Evolutionary conservation across 257 asterid genomes (phyloP).

Genomic region (Nicotiana tabacum): DNA sequence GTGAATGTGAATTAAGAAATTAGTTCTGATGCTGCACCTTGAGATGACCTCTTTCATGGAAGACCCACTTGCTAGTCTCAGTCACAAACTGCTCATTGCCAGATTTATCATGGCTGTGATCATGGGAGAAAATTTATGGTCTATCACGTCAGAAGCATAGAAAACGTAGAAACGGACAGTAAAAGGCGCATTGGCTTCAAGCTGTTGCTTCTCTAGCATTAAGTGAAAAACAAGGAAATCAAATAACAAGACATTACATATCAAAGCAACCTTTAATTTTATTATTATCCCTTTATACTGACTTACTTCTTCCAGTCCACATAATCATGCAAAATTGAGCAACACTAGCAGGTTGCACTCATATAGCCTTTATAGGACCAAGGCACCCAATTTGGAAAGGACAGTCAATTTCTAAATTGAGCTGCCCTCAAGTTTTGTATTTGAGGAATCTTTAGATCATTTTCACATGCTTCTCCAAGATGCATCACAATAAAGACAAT

Average conservation of each 20-base stretch:
- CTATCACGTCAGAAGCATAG: not conserved
- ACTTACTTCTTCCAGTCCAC: no score
- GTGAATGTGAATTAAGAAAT: not conserved
- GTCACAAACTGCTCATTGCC: constrained; percentile 72
- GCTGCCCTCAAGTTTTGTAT: no score
- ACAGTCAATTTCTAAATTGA: no score
- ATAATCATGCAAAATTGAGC: no score
- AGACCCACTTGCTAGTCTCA: constrained; percentile 85
- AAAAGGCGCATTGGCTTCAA: not conserved
- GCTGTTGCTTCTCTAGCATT: not conserved
- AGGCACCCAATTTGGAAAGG: no score
- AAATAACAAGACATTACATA: not conserved
- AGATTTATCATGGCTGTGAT: constrained; percentile 59
- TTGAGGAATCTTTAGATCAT: no score
- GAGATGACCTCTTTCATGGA: constrained; percentile 87
- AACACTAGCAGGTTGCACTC: no score
- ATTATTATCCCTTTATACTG: no score
- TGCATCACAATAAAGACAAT: no score
- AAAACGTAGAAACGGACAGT: not conserved
- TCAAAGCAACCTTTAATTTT: no score
- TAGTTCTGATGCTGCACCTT: constrained; percentile 41
- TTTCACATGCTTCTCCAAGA: no score
- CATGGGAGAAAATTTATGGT: constrained; percentile 14
- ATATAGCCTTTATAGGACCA: no score
- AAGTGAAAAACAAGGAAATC: not conserved